Conservation (phyloP, 2,329 filamentous ascomycete species). For the Clonostachys byssicola region DNA sequence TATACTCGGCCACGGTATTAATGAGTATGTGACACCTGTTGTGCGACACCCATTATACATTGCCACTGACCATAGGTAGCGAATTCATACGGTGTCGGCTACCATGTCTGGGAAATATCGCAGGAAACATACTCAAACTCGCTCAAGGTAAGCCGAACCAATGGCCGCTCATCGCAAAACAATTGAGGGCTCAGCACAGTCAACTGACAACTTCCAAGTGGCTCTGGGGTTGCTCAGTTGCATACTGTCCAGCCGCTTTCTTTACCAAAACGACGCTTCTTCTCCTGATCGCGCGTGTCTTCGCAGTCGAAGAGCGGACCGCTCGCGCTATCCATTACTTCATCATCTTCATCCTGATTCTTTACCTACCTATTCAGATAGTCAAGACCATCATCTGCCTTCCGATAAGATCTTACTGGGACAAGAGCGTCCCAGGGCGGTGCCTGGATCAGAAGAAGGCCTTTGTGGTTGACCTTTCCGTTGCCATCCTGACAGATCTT, state of each 20-base stretch:
- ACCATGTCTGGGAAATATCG: conserved; percentile 14
- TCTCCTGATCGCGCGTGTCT: conserved; percentile 22
- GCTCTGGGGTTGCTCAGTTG: conserved; percentile 17
- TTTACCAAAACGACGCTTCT: conserved; percentile 23
- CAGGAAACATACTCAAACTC: background rate
- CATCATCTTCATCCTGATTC: conserved; percentile 13
- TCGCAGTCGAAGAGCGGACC: conserved; percentile 13
- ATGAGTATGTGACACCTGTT: too few species aligned
- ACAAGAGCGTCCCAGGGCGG: conserved; percentile 7
- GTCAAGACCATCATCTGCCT: conserved; percentile 16
- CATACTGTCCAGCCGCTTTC: conserved; percentile 20
- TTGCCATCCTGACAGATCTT: conserved; percentile 23
- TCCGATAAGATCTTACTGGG: conserved; percentile 16
- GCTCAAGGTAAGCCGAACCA: too few species aligned
- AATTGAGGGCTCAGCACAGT: too few species aligned
- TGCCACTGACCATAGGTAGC: conserved; percentile 6
- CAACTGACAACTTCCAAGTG: conserved; percentile 6
- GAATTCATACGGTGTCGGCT: conserved; percentile 12
- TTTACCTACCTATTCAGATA: conserved; percentile 18
- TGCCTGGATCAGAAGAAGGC: conserved; percentile 23
- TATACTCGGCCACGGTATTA: too few species aligned
- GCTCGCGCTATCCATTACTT: conserved; percentile 18
- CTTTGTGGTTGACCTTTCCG: conserved; percentile 22
- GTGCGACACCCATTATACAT: background rate
- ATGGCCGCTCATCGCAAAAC: too few species aligned